Base-by-base conservation (phyloP, 2,329 filamentous ascomycete genomes). In the Nigrospora sphaerica region DNA sequence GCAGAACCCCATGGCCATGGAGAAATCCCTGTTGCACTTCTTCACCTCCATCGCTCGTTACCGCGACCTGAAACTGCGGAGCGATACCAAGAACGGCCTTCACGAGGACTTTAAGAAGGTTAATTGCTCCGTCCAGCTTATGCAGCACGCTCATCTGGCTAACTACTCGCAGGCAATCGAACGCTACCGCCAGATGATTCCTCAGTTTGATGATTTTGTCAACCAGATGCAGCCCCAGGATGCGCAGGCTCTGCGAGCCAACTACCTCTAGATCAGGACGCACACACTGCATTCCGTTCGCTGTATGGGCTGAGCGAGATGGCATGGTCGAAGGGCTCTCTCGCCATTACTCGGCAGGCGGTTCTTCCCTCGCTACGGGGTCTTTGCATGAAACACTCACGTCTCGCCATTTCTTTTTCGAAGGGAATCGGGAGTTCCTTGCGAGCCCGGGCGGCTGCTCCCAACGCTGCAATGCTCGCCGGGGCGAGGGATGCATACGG, bases 1-100 rank as follows among this genome's bases (percentile, higher is more conserved):
- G 51, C 81, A 83, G 60, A 97, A 97, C 59, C 93, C 93, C 1
- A 81, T 90, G 61, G 89, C 90, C 2, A 92, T 98, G 81, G 93
- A 97, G 68, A 85, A 85, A 55, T 86, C 83, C 48, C 73, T 98
- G 36, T 74, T 85, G 33, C 80, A 86, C 47, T 95, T 93, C 68
- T 95, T 98, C 64, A 78, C 75, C 44, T 78, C 88, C 47, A 95
- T 97, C 69, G 87, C 92, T 14, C 75, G 79, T 49, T 95, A 90
- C 63, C 80, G 80, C 48, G 78, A 84, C 53, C 77, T 83, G 51
- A 73, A 76, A 50, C 70, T 80, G 46, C 74, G 75, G 48, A 81
- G 72, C 48, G 77, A 80, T 19, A 66, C 80, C 52, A 83, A 83
- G 60, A 75, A 80, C 53, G 81, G 84, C 49, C 72, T 89, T 45